Conservation (phyloP, 2,329 filamentous ascomycete genomes). For the Tolypocladium cylindrosporum region DNA sequence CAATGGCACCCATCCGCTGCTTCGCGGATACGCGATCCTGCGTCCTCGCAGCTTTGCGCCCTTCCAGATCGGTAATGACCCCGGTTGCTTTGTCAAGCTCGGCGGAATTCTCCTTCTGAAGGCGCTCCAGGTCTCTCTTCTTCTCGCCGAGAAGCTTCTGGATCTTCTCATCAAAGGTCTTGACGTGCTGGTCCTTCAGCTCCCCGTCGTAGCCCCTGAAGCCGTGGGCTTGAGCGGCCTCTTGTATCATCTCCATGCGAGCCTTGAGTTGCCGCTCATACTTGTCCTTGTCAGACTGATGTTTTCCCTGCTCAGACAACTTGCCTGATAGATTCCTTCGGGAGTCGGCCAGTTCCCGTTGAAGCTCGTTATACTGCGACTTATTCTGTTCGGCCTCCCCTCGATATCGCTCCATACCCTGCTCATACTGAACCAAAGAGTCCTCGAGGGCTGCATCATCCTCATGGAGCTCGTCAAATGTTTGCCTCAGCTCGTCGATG, state of each 20-base stretch:
- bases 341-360: conserved; percentile 32
- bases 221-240: conserved; percentile 64
- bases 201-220: conserved; percentile 80
- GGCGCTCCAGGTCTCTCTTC: conserved; percentile 63
- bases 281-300: conserved; percentile 76
- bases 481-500: conserved; percentile 58
- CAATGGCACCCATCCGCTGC: conserved; percentile 63
- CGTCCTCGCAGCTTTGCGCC: conserved; percentile 59
- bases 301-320: conserved; percentile 60
- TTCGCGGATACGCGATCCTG: conserved; percentile 67
- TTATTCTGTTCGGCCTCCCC: conserved; percentile 54
- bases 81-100: conserved; percentile 66
- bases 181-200: conserved; percentile 62
- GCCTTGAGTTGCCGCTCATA: conserved; percentile 70
- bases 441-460: conserved; percentile 66
- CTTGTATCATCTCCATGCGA: conserved; percentile 65
- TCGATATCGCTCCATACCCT: conserved; percentile 56
- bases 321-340: conserved; percentile 40
- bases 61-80: conserved; percentile 62
- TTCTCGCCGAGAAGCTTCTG: conserved; percentile 69
- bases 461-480: conserved; percentile 68
- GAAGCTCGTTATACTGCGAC: conserved; percentile 56
- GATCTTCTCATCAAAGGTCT: conserved; percentile 68
- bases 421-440: conserved; percentile 68
- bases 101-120: conserved; percentile 62